A percentile compares a stretch with the other conserved stretches of the same genome.
Conservation (phyloP, 2,329 filamentous ascomycete genomes). For the Fusarium setosum region DNA sequence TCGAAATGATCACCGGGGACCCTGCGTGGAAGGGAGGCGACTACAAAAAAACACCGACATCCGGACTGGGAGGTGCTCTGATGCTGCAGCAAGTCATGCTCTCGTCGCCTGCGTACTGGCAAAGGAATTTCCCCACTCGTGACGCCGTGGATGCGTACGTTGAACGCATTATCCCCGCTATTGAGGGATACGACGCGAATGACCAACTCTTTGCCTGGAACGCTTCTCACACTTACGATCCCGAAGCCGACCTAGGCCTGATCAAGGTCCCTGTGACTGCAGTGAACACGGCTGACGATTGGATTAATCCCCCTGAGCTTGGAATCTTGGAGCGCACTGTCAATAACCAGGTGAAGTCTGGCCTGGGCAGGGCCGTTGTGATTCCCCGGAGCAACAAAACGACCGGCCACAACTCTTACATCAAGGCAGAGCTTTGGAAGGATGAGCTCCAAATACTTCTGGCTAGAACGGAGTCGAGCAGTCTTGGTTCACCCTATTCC, state of each 20-base stretch:
- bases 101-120: constrained; percentile 16
- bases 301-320: constrained; percentile 18
- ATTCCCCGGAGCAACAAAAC: constrained; percentile 17
- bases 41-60: constrained; percentile 2
- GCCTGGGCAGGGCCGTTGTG: not conserved
- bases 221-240: constrained; percentile 7
- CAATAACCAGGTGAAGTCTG: constrained; percentile 6
- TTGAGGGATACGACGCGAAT: constrained; percentile 14
- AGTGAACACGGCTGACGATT: constrained; percentile 25
- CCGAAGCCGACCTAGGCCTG: not conserved
- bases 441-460: constrained; percentile 8
- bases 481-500: too few relatives aligned
- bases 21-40: constrained; percentile 15
- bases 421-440: constrained; percentile 25
- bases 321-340: constrained; percentile 10
- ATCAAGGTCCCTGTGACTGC: constrained; percentile 24
- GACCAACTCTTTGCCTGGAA: constrained; percentile 28
- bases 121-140: constrained; percentile 7
- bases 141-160: constrained; percentile 11
- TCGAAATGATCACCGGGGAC: constrained; percentile 14
- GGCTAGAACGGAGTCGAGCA: not conserved
- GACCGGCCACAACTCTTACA: constrained; percentile 21
- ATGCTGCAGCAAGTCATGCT: constrained; percentile 24
- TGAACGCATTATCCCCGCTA: not conserved
- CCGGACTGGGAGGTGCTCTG: constrained; percentile 2